Evolutionary conservation across 192 early-diverging fungal species (phyloP), one percentile per base, ranked within the genome.

Genomic region (Podila epigama): DNA sequence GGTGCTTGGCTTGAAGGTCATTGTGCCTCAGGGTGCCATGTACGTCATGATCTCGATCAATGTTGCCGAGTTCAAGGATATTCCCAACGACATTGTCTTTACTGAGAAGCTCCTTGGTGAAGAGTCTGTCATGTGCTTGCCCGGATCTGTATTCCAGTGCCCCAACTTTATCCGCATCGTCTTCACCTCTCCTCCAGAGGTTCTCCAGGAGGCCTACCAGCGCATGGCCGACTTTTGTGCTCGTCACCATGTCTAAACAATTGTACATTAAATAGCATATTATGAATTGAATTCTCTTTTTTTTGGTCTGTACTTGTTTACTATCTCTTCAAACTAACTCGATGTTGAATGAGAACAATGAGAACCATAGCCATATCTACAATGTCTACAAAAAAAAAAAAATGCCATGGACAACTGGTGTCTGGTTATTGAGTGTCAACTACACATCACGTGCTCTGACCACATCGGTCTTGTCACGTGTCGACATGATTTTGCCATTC

Each of bases 1-100:
- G 53, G 86, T 92, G 7, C 89, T 87, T 25, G 94, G 95, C 2
- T 75, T 96, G 32, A 79, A 85, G 13, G 89, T 91, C 53, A 89
- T 96, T 42, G 75, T 90, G 15, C 94, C 95, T 29, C 93, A 95
- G 85, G 95, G 95, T 42, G 94, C 94, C 52, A 96, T 96, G 95
- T 96, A 94, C 79, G 83, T 94, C 75, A 96, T 96, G 95, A 87
- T 93, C 22, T 88, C 89, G 28, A 87, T 95, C 55, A 72, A 94
- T 55, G 41, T 90, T 25, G 66, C 66, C 5, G 62, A 89, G 40
- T 95, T 96, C 79, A 84, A 85, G 56, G 92, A 87, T 60, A 90
- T 96, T 54, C 53, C 68, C 0, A 84, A 89, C 58, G 95, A 96
- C 63, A 86, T 94, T 29, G 90, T 93, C 34, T 96, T 95, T 70